Conservation (phyloP, 257 asterid species). For the Salvia rosmarinus region DNA sequence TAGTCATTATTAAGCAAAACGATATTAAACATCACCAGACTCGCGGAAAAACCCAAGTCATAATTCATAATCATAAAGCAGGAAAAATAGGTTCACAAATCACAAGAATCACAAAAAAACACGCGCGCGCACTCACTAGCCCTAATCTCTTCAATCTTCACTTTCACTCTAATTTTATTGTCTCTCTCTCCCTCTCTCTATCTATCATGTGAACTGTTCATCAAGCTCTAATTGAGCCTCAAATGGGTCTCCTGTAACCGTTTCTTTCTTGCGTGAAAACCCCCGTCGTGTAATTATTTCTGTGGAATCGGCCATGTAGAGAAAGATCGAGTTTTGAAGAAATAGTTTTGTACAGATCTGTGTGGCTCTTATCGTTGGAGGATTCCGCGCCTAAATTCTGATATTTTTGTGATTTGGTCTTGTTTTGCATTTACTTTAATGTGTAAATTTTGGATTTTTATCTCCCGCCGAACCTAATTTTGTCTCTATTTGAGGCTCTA, state of each 20-base stretch:
- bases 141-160: conserved; percentile 37
- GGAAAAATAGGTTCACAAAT: conserved; percentile 21
- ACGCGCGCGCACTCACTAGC: conserved; percentile 34
- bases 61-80: conserved; percentile 26
- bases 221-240: conserved; percentile 30
- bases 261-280: neutral
- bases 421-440: conserved; percentile 26
- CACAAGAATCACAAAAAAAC: conserved; percentile 26
- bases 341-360: conserved; percentile 42
- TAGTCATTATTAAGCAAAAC: neutral
- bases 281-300: conserved; percentile 17
- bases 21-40: conserved; percentile 14
- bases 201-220: conserved; percentile 1
- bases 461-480: neutral
- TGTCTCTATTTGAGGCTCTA: conserved; percentile 29
- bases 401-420: conserved; percentile 33
- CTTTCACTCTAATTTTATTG: conserved; percentile 30
- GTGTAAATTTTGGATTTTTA: conserved; percentile 2
- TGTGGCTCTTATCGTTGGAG: conserved; percentile 28
- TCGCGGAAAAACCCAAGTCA: conserved; percentile 39
- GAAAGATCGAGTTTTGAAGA: conserved; percentile 17
- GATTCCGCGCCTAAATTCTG: conserved; percentile 25
- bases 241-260: neutral
- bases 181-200: neutral
- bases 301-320: conserved; percentile 3